A percentile compares a stretch with the other conserved stretches of the same genome.
Conservation (phyloP, 441 rosid species). For the Erodium texanum region DNA sequence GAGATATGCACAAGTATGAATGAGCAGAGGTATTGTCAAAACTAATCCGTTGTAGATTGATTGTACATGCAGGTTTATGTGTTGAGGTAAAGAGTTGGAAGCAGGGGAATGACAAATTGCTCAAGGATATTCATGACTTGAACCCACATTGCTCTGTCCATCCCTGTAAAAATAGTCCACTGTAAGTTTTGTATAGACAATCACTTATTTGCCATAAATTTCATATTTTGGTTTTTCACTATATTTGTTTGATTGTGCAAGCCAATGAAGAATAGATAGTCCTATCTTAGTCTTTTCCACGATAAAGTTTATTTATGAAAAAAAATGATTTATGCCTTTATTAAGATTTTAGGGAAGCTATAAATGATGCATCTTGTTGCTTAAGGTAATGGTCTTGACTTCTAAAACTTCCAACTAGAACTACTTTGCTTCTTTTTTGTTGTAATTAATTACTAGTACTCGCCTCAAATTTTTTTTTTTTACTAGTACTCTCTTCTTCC, state of each 20-base stretch:
- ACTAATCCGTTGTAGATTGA: constrained; percentile 5
- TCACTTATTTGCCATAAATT: background rate
- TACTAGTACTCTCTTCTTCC: too few relatives aligned
- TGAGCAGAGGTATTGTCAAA: constrained; percentile 34
- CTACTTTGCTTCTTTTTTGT: too few relatives aligned
- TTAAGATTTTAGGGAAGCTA: background rate
- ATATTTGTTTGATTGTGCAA: background rate
- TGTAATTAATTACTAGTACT: too few relatives aligned
- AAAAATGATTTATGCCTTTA: background rate
- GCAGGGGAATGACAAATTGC: constrained; percentile 35
- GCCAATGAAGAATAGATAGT: background rate
- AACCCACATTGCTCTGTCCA: constrained; percentile 20
- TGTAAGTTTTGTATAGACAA: constrained; percentile 12
- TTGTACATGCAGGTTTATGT: constrained; percentile 33
- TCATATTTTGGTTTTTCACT: background rate
- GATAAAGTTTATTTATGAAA: background rate
- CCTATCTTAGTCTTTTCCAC: background rate
- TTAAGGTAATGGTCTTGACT: too few relatives aligned
- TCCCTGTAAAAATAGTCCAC: background rate
- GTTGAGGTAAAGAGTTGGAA: constrained; percentile 30
- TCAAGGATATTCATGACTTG: constrained; percentile 35
- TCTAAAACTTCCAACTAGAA: too few relatives aligned
- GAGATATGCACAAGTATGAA: constrained; percentile 30
- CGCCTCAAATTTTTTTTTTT: too few relatives aligned
- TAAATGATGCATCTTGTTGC: too few relatives aligned